Evolutionary conservation across 129 eudicot genomes (phyloP), one percentile per base, ranked within the genome.

Genomic region (Artemisia argyi): DNA sequence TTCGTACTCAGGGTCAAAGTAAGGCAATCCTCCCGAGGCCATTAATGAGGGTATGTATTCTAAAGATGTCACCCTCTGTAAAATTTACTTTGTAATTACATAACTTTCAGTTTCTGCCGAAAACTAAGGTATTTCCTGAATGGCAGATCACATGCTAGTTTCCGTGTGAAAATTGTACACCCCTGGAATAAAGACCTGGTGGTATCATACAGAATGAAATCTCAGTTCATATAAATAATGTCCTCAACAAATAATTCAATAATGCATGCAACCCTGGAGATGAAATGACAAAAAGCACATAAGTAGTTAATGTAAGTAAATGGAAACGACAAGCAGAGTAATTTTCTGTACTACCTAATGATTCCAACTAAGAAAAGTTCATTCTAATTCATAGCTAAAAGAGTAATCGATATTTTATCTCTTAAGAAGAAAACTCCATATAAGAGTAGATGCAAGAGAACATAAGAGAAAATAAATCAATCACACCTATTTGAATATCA

Each of bases 1-100:
- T 79, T 92, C 96, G 51, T 92, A 92, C 70, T 92, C 97, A 16
- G 97, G 97, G 85, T 92, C 97, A 81, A 92, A 92, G 85, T 92
- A 92, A 42, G 97, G 89, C 83, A 86, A 82, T 59, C 88, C 86
- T 66, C 77, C 81, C 15, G 84, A 76, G 62, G 85, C 90, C 96
- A 88, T 91, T 66, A 39, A 71, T 39, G 73, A 65, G 60, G 13
- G 76, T 72, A 57, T 55, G 67, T 60, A 56, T 11, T 66, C 44
- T 2, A 49, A 18, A 44, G 69, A 72, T 47, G 63, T 53, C 49
- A 68, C 75, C 73, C 81, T 68, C 81, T 76, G 63, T 53, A 10
- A 26, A 19, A 46, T 9, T 63, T 32, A 51, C 6, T 63, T 32
- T 48, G 28, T 60, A 70, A 35, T 69, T 71, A 77, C 22, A 77